A percentile compares a stretch with the other conserved stretches of the same genome.
These are phyloP conservation scores for Zygnema circumcarinatum DNA, from an alignment of 139 green algal species.

Conservation along the genomic window DNA sequence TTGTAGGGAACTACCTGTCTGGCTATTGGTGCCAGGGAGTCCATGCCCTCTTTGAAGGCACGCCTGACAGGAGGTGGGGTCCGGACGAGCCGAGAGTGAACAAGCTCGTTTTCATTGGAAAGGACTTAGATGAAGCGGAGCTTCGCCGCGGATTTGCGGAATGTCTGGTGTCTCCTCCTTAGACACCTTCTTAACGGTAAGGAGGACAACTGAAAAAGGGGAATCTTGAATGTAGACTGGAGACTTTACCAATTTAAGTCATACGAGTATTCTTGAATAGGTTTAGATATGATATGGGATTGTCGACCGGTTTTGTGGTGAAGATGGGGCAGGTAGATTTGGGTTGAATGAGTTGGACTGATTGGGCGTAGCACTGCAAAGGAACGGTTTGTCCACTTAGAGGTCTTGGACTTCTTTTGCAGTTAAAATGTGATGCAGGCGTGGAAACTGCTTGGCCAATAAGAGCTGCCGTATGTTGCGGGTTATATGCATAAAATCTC, in stretches of 20 bases:
- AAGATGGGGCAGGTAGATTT: not conserved
- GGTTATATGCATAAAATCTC: too few relatives aligned
- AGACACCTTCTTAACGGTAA: too few relatives aligned
- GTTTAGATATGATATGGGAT: not conserved
- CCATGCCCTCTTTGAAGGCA: slow-evolving; percentile 92
- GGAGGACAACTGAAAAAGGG: too few relatives aligned
- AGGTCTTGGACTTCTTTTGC: too few relatives aligned
- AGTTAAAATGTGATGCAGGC: too few relatives aligned
- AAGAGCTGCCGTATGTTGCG: too few relatives aligned
- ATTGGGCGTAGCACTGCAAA: too few relatives aligned
- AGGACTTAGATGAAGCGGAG: slow-evolving; percentile 84
- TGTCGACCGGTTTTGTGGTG: not conserved
- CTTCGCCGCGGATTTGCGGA: slow-evolving; percentile 79
- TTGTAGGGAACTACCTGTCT: too few relatives aligned
- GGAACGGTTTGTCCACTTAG: too few relatives aligned
- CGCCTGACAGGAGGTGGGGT: slow-evolving; percentile 80
- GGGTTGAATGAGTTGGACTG: too few relatives aligned
- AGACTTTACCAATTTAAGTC: not conserved
- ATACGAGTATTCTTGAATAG: not conserved
- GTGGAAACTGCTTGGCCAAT: too few relatives aligned
- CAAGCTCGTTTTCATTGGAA: slow-evolving; percentile 94
- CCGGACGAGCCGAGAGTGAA: slow-evolving; percentile 76
- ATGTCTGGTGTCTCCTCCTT: slow-evolving; percentile 73
- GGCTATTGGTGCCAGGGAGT: too few relatives aligned
- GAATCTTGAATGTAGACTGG: not conserved